Percentiles rank a stretch among this genome's conserved stretches.
These are phyloP conservation scores for Melastoma malabathricum DNA, from an alignment of 345 rosid genomes.

Conservation along the genomic window DNA sequence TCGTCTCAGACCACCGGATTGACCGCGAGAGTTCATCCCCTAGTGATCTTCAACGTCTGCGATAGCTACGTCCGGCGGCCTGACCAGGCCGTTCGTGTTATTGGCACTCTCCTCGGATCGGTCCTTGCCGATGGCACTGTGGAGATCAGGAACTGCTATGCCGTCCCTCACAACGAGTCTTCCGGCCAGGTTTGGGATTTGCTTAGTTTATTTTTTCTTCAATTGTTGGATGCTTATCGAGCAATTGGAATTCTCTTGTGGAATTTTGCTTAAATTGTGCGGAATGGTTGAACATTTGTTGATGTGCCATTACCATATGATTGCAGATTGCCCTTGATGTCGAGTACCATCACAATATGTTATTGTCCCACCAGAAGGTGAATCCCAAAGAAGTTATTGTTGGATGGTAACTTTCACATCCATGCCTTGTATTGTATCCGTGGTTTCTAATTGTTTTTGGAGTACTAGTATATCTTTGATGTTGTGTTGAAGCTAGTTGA, in stretches of 20 bases:
- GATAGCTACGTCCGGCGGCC: slow-evolving; percentile 93
- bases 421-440: background rate
- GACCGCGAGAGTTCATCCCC: slow-evolving; percentile 69
- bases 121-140: slow-evolving; percentile 77
- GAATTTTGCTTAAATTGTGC: too few relatives aligned
- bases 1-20: slow-evolving; percentile 17
- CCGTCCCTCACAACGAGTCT: slow-evolving; percentile 92
- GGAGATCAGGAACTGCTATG: slow-evolving; percentile 86
- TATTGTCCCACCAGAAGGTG: slow-evolving; percentile 72
- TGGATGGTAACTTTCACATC: slow-evolving; percentile 54
- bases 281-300: too few relatives aligned
- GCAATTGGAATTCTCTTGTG: too few relatives aligned
- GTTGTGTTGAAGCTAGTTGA: too few relatives aligned
- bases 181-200: slow-evolving; percentile 51
- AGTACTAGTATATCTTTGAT: too few relatives aligned
- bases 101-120: slow-evolving; percentile 94
- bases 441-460: background rate
- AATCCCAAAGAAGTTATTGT: slow-evolving; percentile 91
- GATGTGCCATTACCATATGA: background rate
- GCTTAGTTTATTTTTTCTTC: background rate
- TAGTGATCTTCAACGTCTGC: slow-evolving; percentile 84
- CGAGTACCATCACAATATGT: slow-evolving; percentile 91
- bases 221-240: background rate
- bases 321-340: slow-evolving; percentile 90
- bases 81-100: slow-evolving; percentile 85